These are phyloP conservation scores for Balansia obtecta DNA, from an alignment of 2,329 filamentous ascomycete species.

Conservation along the genomic window DNA sequence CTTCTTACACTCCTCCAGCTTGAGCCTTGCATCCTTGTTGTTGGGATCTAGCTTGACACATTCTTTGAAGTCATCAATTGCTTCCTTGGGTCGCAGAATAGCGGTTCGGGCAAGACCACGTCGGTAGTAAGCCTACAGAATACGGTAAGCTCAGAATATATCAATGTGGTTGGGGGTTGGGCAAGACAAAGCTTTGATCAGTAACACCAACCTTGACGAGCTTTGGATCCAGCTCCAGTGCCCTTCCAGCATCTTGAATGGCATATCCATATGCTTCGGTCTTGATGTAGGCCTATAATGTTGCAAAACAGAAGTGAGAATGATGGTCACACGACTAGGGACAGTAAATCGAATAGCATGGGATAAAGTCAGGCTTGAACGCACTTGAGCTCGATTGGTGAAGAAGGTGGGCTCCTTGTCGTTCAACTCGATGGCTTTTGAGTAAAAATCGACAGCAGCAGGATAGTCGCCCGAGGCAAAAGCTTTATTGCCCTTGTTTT, in stretches of 20 bases:
- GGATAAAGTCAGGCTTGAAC: slow-evolving; percentile 16
- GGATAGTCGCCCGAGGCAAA: slow-evolving; percentile 83
- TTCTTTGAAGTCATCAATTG: slow-evolving; percentile 81
- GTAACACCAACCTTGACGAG: slow-evolving; percentile 63
- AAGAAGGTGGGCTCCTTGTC: slow-evolving; percentile 79
- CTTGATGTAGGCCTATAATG: slow-evolving; percentile 76
- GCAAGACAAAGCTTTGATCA: background rate
- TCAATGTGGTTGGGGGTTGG: background rate
- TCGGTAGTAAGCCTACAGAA: slow-evolving; percentile 73
- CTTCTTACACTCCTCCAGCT: slow-evolving; percentile 88
- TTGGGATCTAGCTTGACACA: slow-evolving; percentile 76
- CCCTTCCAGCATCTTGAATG: slow-evolving; percentile 79
- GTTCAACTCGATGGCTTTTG: slow-evolving; percentile 75
- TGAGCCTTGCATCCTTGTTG: slow-evolving; percentile 85
- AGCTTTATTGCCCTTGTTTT: slow-evolving; percentile 89
- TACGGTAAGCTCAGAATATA: background rate
- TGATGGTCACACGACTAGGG: slow-evolving; percentile 34
- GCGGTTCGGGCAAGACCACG: slow-evolving; percentile 85
- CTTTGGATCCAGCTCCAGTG: slow-evolving; percentile 75
- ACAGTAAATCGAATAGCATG: slow-evolving; percentile 6
- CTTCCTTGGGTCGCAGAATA: slow-evolving; percentile 78
- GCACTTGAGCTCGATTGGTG: slow-evolving; percentile 87
- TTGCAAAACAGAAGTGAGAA: slow-evolving; percentile 1
- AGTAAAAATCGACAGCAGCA: slow-evolving; percentile 70
- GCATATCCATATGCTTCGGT: slow-evolving; percentile 91